Conservation (phyloP, 495 filamentous ascomycete species). For the Tuber umbilicatum region DNA sequence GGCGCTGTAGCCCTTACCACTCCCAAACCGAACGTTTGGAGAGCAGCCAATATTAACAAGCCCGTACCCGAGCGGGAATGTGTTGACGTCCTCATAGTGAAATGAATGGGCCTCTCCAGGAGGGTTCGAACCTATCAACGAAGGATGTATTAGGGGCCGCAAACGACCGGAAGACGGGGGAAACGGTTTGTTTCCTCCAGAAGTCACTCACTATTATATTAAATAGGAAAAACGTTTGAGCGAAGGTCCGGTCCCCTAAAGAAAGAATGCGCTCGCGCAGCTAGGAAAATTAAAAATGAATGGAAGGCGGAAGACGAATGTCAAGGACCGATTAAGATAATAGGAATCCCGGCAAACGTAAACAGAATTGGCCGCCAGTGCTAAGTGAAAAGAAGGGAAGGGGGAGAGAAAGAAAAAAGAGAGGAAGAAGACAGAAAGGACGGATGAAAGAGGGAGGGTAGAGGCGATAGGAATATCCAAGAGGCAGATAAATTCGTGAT, state of each 20-base stretch:
- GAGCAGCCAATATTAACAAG: conserved; percentile 21
- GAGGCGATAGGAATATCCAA: conserved; percentile 11
- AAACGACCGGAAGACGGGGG: background rate
- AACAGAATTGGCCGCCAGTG: conserved; percentile 10
- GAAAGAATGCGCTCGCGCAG: conserved; percentile 21
- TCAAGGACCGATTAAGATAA: conserved; percentile 25
- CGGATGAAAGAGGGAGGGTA: conserved; percentile 6
- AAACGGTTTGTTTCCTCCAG: background rate
- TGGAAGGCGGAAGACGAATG: background rate
- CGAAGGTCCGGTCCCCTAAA: conserved; percentile 25
- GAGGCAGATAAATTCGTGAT: conserved; percentile 11
- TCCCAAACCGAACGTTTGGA: conserved; percentile 26
- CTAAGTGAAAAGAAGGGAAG: conserved; percentile 9
- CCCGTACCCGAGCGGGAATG: conserved; percentile 22
- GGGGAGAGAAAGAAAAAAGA: background rate
- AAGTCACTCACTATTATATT: background rate
- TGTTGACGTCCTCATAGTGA: conserved; percentile 31
- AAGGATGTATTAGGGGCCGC: conserved; percentile 1
- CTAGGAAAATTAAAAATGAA: conserved; percentile 7
- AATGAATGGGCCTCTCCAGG: conserved; percentile 35
- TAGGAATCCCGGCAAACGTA: conserved; percentile 15
- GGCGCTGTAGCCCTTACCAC: conserved; percentile 17
- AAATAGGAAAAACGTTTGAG: conserved; percentile 22
- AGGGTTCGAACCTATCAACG: conserved; percentile 15
- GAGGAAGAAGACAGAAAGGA: background rate